Base-by-base conservation (phyloP, 1,139 yeast species). In the Trichomonascaceae sp. region DNA sequence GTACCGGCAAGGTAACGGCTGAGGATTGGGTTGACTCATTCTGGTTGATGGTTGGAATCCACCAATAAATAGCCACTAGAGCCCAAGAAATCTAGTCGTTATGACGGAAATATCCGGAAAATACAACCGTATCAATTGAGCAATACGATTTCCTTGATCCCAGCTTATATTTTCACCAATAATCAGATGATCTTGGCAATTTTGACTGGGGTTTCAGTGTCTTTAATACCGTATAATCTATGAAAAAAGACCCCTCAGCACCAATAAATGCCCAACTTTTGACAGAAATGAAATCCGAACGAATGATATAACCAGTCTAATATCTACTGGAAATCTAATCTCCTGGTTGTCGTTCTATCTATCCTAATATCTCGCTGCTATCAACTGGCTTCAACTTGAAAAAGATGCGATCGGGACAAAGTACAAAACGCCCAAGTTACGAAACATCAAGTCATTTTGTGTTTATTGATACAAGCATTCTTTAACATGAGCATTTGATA, bases 1-100 rank as follows among this genome's bases (percentile, higher is more conserved):
- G 57, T 66, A 66, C 36, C 61, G 61, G 47, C 69, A 66, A 10
- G 68, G 68, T 45, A 64, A 53, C 6, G 68, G 69, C 55, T 61
- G 61, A 3, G 60, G 62, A 12, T 49, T 18, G 1, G 41, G 19
- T 10, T 27, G 41, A 18, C 24, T 17, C 19, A 19, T 17, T 18
- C 32, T 44, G 17, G 48, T n/a, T 27, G 45, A 10, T 45, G 32
- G 45, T 6, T 12, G 10, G 15, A 13, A 2, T 36, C 38, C n/a
- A 32, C 4, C 15, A 32, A 32, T n/a, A 27, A 12, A 27, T 27
- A 2, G 5, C 32, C 32, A 10, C 3, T 27, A 27, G 32, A 27
- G 12, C 2, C 10, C 32, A 5, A 27, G 32, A 27, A 12, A 27
- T 27, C 32, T 10, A 10, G 32, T 8, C 24, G 6, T 22, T 22